phyloP scores from a whole-genome alignment of 768 basidiomycete species.

The Rhodocollybia butyracea region DNA sequence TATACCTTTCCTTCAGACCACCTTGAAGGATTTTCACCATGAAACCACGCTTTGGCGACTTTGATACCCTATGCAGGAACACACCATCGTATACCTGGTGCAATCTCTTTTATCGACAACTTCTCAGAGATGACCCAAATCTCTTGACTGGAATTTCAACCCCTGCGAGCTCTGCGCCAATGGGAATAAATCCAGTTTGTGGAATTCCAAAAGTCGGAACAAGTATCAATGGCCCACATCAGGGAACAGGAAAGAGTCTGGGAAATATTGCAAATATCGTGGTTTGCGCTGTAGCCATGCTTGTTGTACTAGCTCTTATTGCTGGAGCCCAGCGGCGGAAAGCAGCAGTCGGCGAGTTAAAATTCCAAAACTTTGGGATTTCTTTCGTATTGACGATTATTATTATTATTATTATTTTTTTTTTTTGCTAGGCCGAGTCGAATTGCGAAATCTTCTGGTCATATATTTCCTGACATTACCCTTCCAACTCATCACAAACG shows the following conservation, averaged over 20 bases:
- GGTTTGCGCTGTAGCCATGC: slow-evolving; percentile 69
- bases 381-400: neutral
- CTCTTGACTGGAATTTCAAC: slow-evolving; percentile 40
- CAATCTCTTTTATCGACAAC: slow-evolving; percentile 89
- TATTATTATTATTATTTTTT: slow-evolving; percentile 2
- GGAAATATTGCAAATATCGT: slow-evolving; percentile 89
- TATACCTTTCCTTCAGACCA: neutral
- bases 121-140: slow-evolving; percentile 21
- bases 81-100: slow-evolving; percentile 88
- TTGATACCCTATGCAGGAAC: slow-evolving; percentile 59
- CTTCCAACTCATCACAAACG: slow-evolving; percentile 79
- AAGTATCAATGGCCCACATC: slow-evolving; percentile 34
- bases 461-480: slow-evolving; percentile 71
- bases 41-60: slow-evolving; percentile 75
- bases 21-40: slow-evolving; percentile 15
- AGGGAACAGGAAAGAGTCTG: slow-evolving; percentile 23
- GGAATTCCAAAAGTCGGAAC: slow-evolving; percentile 64
- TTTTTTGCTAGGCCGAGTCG: slow-evolving; percentile 52
- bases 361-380: neutral
- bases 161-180: slow-evolving; percentile 54
- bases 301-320: slow-evolving; percentile 58
- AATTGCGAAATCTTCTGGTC: slow-evolving; percentile 63
- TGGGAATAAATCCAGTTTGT: slow-evolving; percentile 81
- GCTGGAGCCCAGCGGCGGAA: slow-evolving; percentile 58
- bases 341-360: slow-evolving; percentile 80